phyloP scores from a whole-genome alignment of 768 basidiomycete species.

The Pholiota molesta region DNA sequence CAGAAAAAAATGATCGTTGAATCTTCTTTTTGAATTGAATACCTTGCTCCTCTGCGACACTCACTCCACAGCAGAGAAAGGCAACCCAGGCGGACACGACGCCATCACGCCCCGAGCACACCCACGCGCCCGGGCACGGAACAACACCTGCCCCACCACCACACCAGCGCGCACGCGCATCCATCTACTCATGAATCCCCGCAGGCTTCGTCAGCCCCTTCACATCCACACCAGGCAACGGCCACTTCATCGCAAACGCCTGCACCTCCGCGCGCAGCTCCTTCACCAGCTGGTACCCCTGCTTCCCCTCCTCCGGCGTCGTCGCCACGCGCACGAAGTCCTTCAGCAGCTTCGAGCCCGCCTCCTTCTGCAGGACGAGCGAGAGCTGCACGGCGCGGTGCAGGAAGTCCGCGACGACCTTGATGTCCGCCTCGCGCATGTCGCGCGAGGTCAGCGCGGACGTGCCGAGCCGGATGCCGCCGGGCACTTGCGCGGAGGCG shows the following conservation, averaged over 20 bases:
- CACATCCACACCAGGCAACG: constrained; percentile 83
- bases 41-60: neutral
- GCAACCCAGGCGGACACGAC: no score
- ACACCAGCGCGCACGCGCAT: neutral
- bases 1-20: constrained; percentile 23
- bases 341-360: constrained; percentile 92
- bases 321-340: constrained; percentile 90
- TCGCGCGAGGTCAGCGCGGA: constrained; percentile 93
- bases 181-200: constrained; percentile 55
- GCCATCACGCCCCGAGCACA: neutral
- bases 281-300: constrained; percentile 70
- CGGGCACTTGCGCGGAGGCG: constrained; percentile 92
- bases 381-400: constrained; percentile 95
- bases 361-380: constrained; percentile 89
- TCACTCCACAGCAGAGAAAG: neutral
- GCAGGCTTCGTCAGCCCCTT: constrained; percentile 54
- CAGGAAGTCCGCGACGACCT: constrained; percentile 85
- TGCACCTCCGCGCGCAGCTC: constrained; percentile 81
- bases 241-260: constrained; percentile 85
- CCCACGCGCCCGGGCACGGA: no score
- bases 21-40: constrained; percentile 20
- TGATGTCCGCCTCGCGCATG: constrained; percentile 88
- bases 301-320: constrained; percentile 64
- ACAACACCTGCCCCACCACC: neutral
- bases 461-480: constrained; percentile 96